These are phyloP conservation scores for Aureobasidium sp. DNA, from an alignment of 2,329 filamentous ascomycete genomes.

Conservation along the genomic window DNA sequence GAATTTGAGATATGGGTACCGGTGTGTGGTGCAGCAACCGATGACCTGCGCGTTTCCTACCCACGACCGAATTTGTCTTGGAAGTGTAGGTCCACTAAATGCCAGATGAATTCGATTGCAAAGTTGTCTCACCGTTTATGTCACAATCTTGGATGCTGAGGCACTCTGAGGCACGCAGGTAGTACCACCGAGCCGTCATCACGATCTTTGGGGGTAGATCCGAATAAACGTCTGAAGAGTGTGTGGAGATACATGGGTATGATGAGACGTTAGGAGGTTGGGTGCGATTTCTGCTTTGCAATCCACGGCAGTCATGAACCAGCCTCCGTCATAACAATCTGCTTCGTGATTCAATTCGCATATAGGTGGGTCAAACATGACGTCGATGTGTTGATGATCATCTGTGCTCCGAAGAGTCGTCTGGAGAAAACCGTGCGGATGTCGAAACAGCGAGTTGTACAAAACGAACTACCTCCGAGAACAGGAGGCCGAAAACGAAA, in stretches of 20 bases:
- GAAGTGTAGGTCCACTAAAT: no score
- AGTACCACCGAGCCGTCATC: background rate
- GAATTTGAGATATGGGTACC: background rate
- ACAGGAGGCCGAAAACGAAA: background rate
- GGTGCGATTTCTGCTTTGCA: background rate
- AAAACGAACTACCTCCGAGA: background rate
- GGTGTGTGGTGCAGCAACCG: background rate
- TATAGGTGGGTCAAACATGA: background rate
- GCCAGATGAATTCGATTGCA: background rate
- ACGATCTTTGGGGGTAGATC: background rate
- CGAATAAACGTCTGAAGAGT: background rate
- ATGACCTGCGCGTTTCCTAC: background rate
- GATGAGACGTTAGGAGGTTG: background rate
- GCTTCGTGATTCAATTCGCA: background rate
- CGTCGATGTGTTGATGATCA: background rate
- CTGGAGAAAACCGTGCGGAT: background rate
- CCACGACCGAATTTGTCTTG: no score
- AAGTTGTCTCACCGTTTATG: background rate
- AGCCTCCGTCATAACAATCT: constrained; percentile 1
- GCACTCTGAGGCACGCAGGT: background rate
- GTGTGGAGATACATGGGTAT: background rate
- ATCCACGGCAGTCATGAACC: background rate
- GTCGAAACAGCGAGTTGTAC: background rate
- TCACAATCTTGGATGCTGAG: background rate
- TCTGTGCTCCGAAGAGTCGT: background rate